Evolutionary conservation across 257 asterid species (phyloP).

Genomic region (Gynochthodes officinalis): DNA sequence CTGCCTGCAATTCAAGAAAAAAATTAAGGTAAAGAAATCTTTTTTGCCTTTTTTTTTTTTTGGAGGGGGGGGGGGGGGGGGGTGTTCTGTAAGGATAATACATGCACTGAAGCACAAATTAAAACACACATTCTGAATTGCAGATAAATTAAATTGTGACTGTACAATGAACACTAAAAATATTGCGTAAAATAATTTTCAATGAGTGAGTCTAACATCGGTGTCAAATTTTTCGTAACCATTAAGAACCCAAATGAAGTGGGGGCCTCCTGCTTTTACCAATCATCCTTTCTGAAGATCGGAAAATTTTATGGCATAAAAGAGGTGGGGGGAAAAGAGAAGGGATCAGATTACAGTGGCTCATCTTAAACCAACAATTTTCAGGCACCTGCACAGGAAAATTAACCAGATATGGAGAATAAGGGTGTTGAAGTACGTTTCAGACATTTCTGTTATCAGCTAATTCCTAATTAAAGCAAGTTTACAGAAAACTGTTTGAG

Average conservation of each 20-base stretch:
- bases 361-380: background rate
- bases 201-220: conserved; percentile 1
- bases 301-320: background rate
- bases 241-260: background rate
- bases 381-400: background rate
- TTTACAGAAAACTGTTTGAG: too few relatives aligned
- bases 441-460: background rate
- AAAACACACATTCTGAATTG: too few relatives aligned
- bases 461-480: background rate
- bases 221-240: background rate
- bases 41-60: too few relatives aligned
- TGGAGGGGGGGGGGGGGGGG: too few relatives aligned
- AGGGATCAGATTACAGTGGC: background rate
- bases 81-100: too few relatives aligned
- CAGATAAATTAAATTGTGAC: background rate
- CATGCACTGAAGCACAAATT: too few relatives aligned
- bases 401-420: background rate
- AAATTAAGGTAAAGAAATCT: conserved; percentile 5
- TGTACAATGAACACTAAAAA: background rate
- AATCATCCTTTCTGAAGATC: too few relatives aligned
- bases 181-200: background rate
- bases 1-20: conserved; percentile 57
- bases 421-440: background rate
- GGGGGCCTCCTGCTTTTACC: background rate
- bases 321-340: too few relatives aligned